Conservation (phyloP, 768 basidiomycete genomes). For the Dictyophora rubrovolvata region DNA sequence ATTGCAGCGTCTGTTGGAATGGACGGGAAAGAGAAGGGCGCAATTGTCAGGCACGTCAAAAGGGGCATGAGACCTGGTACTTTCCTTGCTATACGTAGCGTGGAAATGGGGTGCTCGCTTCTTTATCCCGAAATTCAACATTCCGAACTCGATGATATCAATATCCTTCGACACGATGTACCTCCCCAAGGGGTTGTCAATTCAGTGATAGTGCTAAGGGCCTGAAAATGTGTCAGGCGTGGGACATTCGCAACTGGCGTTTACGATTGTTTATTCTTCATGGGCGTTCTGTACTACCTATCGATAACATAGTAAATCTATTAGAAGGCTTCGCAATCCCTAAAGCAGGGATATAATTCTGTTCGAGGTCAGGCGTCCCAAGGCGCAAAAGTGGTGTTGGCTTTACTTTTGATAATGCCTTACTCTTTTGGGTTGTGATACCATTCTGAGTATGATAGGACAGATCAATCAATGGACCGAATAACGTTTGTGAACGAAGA, state of each 20-base stretch:
- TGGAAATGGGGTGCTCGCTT: slow-evolving; percentile 6
- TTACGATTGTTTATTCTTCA: background rate
- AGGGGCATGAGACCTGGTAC: slow-evolving; percentile 1
- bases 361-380: slow-evolving; percentile 42
- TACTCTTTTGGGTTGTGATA: background rate
- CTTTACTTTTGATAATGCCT: slow-evolving; percentile 16
- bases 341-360: slow-evolving; percentile 47
- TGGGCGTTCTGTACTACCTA: slow-evolving; percentile 27
- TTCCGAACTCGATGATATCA: slow-evolving; percentile 1
- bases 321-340: slow-evolving; percentile 62
- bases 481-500: slow-evolving; percentile 47
- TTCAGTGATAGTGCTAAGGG: slow-evolving; percentile 5
- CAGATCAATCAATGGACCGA: slow-evolving; percentile 40
- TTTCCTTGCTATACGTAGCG: slow-evolving; percentile 5
- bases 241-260: background rate
- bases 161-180: slow-evolving; percentile 2
- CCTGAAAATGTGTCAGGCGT: background rate
- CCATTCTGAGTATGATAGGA: slow-evolving; percentile 22
- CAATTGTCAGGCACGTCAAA: background rate
- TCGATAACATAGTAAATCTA: slow-evolving; percentile 64
- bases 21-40: slow-evolving; percentile 3
- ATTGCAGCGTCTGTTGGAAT: slow-evolving; percentile 2
- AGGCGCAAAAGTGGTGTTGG: slow-evolving; percentile 40
- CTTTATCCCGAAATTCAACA: slow-evolving; percentile 4
- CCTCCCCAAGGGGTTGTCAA: slow-evolving; percentile 6